Percentiles rank a stretch among this genome's conserved stretches.
Conservation (phyloP, 2,329 filamentous ascomycete genomes). For the Aspergillus sp. region DNA sequence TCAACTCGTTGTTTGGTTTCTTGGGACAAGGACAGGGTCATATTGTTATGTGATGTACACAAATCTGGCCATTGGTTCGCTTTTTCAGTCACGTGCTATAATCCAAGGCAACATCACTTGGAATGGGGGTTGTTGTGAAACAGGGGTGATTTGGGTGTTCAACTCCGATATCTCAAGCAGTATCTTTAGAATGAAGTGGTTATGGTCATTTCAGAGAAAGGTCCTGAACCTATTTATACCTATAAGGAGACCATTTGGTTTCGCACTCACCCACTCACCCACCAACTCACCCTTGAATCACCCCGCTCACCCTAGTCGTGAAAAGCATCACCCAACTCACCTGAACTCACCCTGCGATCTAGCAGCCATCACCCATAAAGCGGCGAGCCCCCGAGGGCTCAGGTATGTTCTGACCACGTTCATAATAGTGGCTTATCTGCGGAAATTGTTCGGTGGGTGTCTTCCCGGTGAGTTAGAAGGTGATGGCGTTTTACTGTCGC, state of each 20-base stretch:
- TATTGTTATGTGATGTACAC: background rate
- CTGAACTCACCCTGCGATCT: background rate
- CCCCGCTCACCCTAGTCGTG: background rate
- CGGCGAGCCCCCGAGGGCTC: background rate
- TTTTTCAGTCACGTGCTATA: background rate
- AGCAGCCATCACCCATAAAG: background rate
- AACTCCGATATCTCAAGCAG: background rate
- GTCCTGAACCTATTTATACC: background rate
- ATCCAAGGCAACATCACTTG: background rate
- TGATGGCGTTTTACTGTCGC: too few species aligned
- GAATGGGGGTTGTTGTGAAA: background rate
- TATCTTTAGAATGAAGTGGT: background rate
- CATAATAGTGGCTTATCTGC: background rate
- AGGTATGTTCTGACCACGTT: background rate
- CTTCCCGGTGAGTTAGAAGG: too few species aligned
- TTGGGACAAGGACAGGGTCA: too few species aligned
- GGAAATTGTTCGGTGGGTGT: too few species aligned
- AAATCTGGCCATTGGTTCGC: background rate
- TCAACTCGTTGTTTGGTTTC: too few species aligned
- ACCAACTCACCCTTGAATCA: background rate
- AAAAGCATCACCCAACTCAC: background rate
- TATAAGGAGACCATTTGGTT: background rate
- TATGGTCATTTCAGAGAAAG: background rate
- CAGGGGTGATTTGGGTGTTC: background rate
- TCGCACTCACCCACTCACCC: background rate